Conservation (phyloP, 2,329 filamentous ascomycete species). For the Fusarium dimerum region DNA sequence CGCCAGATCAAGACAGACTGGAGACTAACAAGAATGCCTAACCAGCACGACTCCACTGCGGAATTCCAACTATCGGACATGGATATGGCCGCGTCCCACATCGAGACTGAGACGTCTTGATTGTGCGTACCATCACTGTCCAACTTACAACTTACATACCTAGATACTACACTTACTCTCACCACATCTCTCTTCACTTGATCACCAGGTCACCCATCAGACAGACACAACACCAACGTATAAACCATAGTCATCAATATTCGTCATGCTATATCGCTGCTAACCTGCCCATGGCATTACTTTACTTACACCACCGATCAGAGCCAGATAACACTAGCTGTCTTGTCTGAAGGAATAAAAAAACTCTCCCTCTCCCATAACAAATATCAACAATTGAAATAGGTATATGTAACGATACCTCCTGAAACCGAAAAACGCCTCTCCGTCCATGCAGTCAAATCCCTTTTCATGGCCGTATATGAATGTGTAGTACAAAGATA, state of each 20-base stretch:
- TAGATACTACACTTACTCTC: no score
- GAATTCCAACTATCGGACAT: no score
- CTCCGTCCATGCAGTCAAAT: slow-evolving; percentile 22
- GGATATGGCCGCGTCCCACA: no score
- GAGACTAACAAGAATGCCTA: no score
- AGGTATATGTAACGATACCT: slow-evolving; percentile 29
- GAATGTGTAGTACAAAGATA: slow-evolving; percentile 16
- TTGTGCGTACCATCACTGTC: no score
- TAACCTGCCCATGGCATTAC: not conserved
- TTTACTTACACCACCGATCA: slow-evolving; percentile 4
- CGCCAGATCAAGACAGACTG: no score
- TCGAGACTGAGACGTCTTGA: no score
- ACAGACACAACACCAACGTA: no score
- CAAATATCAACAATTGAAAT: slow-evolving; percentile 18
- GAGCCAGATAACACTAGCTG: slow-evolving; percentile 1
- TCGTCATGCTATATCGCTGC: not conserved
- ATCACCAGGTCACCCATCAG: no score
- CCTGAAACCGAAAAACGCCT: slow-evolving; percentile 24
- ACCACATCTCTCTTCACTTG: no score
- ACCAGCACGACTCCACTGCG: no score
- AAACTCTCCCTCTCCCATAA: slow-evolving; percentile 1
- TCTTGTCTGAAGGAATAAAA: not conserved
- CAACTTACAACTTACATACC: no score
- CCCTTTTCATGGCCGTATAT: slow-evolving; percentile 23
- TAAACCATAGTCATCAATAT: not conserved